phyloP scores from a whole-genome alignment of 2,329 filamentous ascomycete species.

The Monilinia vaccinii-corymbosi region DNA sequence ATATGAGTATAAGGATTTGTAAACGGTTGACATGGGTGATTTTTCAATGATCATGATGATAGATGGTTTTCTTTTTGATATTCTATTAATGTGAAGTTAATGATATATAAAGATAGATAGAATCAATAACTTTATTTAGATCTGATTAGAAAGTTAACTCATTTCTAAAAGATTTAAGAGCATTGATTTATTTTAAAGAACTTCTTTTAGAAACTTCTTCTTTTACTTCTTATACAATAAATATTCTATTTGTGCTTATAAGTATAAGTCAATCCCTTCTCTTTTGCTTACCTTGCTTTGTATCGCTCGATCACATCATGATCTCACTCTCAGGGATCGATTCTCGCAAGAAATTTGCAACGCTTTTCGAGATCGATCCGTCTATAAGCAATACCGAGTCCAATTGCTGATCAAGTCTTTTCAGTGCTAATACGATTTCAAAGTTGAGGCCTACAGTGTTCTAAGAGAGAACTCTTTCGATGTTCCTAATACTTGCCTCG shows the following conservation, averaged over 20 bases:
- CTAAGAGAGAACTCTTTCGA: neutral
- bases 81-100: too few relatives aligned
- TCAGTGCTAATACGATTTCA: neutral
- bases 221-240: neutral
- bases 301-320: neutral
- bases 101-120: too few relatives aligned
- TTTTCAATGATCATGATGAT: too few relatives aligned
- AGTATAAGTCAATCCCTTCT: neutral
- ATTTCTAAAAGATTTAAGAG: neutral
- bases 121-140: neutral
- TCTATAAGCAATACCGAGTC: neutral
- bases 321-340: neutral
- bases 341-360: neutral
- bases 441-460: neutral
- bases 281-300: neutral
- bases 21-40: too few relatives aligned
- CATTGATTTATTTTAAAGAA: neutral
- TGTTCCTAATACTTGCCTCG: neutral
- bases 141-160: neutral
- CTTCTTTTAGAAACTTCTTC: neutral
- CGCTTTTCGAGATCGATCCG: neutral
- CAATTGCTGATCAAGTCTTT: neutral
- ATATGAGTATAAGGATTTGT: too few relatives aligned
- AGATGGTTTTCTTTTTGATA: too few relatives aligned
- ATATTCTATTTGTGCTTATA: neutral